Conservation (phyloP, 192 early-diverging fungal genomes). For the Kickxella alabastrina region DNA sequence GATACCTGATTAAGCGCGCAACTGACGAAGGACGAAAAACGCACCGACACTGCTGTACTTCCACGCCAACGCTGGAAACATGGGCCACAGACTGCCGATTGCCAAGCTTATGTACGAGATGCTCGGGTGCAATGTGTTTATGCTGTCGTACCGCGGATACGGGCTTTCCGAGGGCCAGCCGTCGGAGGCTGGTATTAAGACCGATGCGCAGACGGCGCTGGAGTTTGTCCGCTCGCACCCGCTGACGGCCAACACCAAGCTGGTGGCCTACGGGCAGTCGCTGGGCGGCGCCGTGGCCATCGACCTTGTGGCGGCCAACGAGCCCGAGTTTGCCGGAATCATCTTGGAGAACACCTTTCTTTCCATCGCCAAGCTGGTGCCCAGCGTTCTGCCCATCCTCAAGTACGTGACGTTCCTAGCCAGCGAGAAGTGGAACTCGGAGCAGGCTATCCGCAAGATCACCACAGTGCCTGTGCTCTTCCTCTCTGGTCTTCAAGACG, state of each 20-base stretch:
- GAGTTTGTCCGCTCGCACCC: slow-evolving; percentile 79
- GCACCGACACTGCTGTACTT: slow-evolving; percentile 82
- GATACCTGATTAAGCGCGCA: slow-evolving; percentile 68
- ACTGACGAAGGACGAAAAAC: slow-evolving; percentile 53
- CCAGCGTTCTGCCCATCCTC: slow-evolving; percentile 75
- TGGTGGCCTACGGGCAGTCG: slow-evolving; percentile 92
- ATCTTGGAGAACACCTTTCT: slow-evolving; percentile 95
- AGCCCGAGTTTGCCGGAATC: slow-evolving; percentile 71
- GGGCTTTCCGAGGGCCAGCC: slow-evolving; percentile 84
- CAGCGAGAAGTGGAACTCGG: slow-evolving; percentile 88
- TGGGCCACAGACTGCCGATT: slow-evolving; percentile 95
- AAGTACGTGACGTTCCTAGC: slow-evolving; percentile 70
- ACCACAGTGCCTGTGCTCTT: slow-evolving; percentile 71
- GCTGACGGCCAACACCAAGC: slow-evolving; percentile 65
- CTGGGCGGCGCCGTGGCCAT: slow-evolving; percentile 97
- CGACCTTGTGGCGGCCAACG: slow-evolving; percentile 73
- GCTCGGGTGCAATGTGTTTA: slow-evolving; percentile 81
- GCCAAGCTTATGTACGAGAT: slow-evolving; percentile 67
- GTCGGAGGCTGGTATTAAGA: slow-evolving; percentile 79
- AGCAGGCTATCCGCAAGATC: slow-evolving; percentile 64
- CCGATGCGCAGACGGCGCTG: slow-evolving; percentile 83
- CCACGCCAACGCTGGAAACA: slow-evolving; percentile 98
- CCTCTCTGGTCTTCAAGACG: slow-evolving; percentile 76
- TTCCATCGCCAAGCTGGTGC: slow-evolving; percentile 83
- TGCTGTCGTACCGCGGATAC: slow-evolving; percentile 98